phyloP scores from a whole-genome alignment of 163 green algal genomes.

The Trebouxiophyceae sp. region DNA sequence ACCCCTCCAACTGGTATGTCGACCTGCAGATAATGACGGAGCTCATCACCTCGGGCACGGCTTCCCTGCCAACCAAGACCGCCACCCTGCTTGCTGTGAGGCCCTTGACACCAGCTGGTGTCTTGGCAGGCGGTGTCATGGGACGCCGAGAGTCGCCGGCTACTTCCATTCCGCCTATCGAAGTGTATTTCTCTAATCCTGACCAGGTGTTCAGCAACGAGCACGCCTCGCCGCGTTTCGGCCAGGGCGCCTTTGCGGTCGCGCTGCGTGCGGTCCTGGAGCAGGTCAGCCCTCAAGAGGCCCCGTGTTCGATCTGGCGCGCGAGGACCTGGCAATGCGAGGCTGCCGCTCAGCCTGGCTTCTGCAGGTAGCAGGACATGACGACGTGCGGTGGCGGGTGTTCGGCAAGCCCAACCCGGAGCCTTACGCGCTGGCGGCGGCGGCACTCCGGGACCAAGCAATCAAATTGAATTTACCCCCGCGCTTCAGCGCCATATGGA shows the following conservation, averaged over 20 bases:
- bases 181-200: slow-evolving; percentile 66
- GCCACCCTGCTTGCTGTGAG: no score
- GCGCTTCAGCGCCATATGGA: no score
- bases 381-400: background rate
- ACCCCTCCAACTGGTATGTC: slow-evolving; percentile 17
- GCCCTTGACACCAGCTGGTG: no score
- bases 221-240: slow-evolving; percentile 55
- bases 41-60: slow-evolving; percentile 39
- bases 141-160: background rate
- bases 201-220: slow-evolving; percentile 69
- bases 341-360: no score
- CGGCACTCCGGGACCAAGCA: slow-evolving; percentile 50
- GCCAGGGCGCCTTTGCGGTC: slow-evolving; percentile 66
- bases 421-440: slow-evolving; percentile 55
- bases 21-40: slow-evolving; percentile 36
- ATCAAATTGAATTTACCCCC: background rate
- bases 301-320: no score
- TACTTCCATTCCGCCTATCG: slow-evolving; percentile 12
- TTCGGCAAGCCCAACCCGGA: slow-evolving; percentile 74
- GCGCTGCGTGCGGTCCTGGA: slow-evolving; percentile 46
- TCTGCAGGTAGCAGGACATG: no score
- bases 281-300: no score
- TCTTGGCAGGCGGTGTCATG: slow-evolving; percentile 17
- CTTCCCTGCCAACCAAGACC: no score
- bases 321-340: no score